Conservation (phyloP, 768 basidiomycete genomes). For the Suillus luteus region DNA sequence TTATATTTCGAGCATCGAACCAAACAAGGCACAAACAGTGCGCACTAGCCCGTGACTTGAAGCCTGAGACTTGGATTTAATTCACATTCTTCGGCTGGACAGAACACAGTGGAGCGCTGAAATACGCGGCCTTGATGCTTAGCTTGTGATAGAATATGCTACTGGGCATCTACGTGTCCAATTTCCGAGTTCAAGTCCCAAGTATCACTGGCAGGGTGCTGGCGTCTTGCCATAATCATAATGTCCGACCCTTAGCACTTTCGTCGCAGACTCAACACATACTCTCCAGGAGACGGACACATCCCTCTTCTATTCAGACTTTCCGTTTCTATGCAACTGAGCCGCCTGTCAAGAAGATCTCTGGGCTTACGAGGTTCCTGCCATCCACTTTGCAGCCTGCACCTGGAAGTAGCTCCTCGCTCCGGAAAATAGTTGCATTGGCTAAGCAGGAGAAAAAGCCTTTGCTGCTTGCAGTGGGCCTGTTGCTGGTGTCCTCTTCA, state of each 20-base stretch:
- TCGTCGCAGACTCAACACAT: background rate
- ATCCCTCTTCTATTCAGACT: background rate
- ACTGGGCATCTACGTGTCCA: constrained; percentile 7
- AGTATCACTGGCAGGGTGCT: constrained; percentile 1
- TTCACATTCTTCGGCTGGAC: background rate
- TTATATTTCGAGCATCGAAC: background rate
- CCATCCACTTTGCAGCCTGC: constrained; percentile 37
- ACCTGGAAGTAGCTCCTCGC: constrained; percentile 56
- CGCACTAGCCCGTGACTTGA: background rate
- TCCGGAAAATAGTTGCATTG: constrained; percentile 74
- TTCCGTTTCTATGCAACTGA: constrained; percentile 19
- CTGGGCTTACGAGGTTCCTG: constrained; percentile 30
- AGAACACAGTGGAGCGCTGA: background rate
- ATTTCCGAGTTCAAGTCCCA: background rate
- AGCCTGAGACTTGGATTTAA: background rate
- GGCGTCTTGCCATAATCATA: constrained; percentile 8
- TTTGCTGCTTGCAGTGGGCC: constrained; percentile 70
- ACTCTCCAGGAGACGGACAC: background rate
- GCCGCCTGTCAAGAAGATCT: constrained; percentile 9
- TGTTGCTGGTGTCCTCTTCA: constrained; percentile 83
- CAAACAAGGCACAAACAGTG: constrained; percentile 1
- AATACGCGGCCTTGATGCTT: constrained; percentile 2
- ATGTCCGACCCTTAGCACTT: constrained; percentile 1
- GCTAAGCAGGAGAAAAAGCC: constrained; percentile 83
- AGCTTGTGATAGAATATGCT: constrained; percentile 6